Percentiles rank a stretch among this genome's conserved stretches.
Evolutionary conservation across 345 rosid genomes (phyloP).

Genomic region (Carallia pectinifolia): DNA sequence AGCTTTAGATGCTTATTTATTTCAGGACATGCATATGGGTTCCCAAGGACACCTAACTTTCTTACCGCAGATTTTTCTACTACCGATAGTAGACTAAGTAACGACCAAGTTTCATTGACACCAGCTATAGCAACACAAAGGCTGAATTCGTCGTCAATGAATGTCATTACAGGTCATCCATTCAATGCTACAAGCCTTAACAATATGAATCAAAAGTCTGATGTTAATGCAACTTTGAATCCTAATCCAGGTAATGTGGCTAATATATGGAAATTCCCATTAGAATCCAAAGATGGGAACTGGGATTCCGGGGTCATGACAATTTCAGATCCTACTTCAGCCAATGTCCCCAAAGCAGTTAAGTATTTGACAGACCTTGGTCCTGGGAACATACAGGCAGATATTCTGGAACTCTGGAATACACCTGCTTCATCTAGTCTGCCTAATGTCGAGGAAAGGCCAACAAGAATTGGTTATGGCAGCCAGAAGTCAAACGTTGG

Average conservation of each 20-base stretch:
- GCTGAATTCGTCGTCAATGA: not conserved
- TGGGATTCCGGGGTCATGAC: not conserved
- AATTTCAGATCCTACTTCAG: not conserved
- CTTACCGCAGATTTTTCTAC: not conserved
- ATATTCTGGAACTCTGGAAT: too few species aligned
- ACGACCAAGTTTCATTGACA: not conserved
- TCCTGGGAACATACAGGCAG: too few species aligned
- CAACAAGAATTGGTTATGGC: not conserved
- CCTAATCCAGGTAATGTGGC: not conserved
- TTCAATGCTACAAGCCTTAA: not conserved
- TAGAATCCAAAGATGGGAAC: not conserved
- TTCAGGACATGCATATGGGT: conserved; percentile 5
- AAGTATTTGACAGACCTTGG: too few species aligned
- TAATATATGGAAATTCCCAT: not conserved
- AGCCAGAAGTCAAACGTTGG: not conserved
- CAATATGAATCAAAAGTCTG: not conserved
- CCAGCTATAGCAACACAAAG: not conserved
- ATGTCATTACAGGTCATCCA: not conserved
- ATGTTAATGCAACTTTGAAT: not conserved
- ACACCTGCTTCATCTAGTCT: too few species aligned
- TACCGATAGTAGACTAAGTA: not conserved
- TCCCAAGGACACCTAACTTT: not conserved
- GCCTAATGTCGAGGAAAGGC: not conserved
- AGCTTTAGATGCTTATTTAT: not conserved
- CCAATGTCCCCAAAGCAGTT: not conserved